A percentile compares a stretch with the other conserved stretches of the same genome.
phyloP scores from a whole-genome alignment of 2,329 filamentous ascomycete genomes.

The Fusarium nisikadoi region DNA sequence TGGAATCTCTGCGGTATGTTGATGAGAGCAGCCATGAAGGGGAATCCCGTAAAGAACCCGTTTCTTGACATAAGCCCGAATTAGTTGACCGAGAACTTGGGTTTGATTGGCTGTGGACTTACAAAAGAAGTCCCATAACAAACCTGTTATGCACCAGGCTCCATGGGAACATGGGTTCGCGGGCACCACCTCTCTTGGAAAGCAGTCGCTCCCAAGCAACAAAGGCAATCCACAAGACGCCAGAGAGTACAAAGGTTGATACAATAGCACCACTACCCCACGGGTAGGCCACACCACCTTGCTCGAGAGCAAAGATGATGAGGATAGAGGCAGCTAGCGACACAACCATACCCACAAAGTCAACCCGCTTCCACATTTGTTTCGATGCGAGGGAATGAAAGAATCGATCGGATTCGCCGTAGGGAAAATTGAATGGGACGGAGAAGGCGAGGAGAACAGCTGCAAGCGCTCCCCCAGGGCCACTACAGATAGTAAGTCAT shows the following conservation, averaged over 20 bases:
- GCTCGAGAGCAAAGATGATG: constrained; percentile 58
- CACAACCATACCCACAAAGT: constrained; percentile 44
- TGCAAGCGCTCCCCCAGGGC: constrained; percentile 7
- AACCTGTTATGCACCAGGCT: not conserved
- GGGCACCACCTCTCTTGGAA: not conserved
- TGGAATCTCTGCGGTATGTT: constrained; percentile 31
- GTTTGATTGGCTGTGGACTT: not conserved
- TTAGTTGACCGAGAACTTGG: not conserved
- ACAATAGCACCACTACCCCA: constrained; percentile 56
- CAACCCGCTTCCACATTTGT: constrained; percentile 17
- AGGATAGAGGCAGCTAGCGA: constrained; percentile 55
- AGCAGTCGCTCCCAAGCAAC: constrained; percentile 14
- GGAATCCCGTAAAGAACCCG: constrained; percentile 23
- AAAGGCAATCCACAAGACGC: constrained; percentile 10
- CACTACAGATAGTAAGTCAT: not conserved
- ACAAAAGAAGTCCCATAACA: not conserved
- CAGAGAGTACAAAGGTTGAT: constrained; percentile 24
- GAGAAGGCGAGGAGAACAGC: constrained; percentile 10
- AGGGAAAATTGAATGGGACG: constrained; percentile 6
- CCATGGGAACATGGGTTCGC: constrained; percentile 1
- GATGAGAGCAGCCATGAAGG: constrained; percentile 25
- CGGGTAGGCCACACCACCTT: constrained; percentile 54
- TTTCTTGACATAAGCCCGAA: not conserved
- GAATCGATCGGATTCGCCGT: not conserved
- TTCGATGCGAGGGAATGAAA: not conserved